These are phyloP conservation scores for Vitis hybrid DNA, from an alignment of 177 flowering plant species.

Conservation along the genomic window DNA sequence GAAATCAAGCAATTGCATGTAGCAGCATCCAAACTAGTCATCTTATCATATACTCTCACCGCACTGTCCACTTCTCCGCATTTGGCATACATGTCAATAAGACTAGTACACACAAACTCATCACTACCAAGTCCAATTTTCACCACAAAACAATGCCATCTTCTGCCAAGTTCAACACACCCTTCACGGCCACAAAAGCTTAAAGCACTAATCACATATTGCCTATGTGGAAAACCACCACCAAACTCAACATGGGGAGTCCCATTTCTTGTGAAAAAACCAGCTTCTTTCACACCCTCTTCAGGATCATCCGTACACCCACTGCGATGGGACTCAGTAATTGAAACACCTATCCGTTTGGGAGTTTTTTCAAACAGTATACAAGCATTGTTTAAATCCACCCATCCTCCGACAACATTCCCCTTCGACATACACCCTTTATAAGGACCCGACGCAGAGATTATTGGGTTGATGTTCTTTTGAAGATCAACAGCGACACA, in stretches of 20 bases:
- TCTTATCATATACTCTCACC: conserved; percentile 8
- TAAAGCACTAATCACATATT: conserved; percentile 9
- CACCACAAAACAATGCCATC: conserved; percentile 17
- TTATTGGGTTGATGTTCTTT: neutral
- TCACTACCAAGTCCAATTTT: conserved; percentile 20
- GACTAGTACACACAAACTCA: conserved; percentile 18
- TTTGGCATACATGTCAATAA: conserved; percentile 21
- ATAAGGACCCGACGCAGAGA: neutral
- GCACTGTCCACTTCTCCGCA: conserved; percentile 23
- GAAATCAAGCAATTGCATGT: conserved; percentile 23
- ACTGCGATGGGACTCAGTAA: neutral
- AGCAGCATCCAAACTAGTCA: conserved; percentile 15
- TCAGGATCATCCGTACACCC: too few species aligned
- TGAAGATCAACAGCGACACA: neutral
- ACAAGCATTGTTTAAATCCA: neutral
- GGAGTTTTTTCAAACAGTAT: conserved; percentile 5
- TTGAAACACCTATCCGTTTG: neutral
- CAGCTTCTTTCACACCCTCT: neutral
- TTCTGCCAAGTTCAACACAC: conserved; percentile 15
- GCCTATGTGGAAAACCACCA: neutral
- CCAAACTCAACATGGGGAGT: neutral
- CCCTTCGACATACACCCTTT: neutral
- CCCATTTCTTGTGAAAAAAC: neutral
- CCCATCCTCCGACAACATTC: neutral
- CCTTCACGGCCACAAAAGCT: conserved; percentile 8